Evolutionary conservation across 257 asterid species (phyloP), one percentile per base, ranked within the genome.

Genomic region (Solanum tarapatanum): DNA sequence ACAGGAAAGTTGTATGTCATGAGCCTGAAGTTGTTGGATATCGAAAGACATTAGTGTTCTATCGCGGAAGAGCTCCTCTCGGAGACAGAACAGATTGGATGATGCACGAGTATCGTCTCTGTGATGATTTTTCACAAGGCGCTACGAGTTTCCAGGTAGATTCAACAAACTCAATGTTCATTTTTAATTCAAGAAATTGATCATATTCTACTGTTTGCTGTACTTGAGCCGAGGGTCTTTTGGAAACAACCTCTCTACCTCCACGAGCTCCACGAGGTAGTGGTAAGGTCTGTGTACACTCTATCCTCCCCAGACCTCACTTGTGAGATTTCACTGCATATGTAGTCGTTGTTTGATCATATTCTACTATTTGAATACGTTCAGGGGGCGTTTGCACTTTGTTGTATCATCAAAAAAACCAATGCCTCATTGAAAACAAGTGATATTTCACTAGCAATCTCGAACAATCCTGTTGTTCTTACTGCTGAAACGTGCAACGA

Each of bases 41-140:
- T 64, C 92, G 94, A 62, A 92, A 91, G 84, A 92, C 94, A 23
- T 87, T 91, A n/a, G 94, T 92, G 77, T 92, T 92, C 88, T 92
- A 92, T 79, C 68, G 87, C 2, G 94, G 94, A 82, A 88, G 93
- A 90, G 93, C 94, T 19, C 94, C 94, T 6, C 89, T 88, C 0
- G 93, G 94, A 83, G 91, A 92, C 83, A 90, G 93, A 87, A 90
- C 93, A 1, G 90, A 90, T 84, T 92, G 94, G 94, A 89, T 92
- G 37, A 91, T 92, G 94, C 92, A 92, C 2, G 92, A 91, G 58
- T 92, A 92, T 76, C 94, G 94, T n/a, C 91, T 91, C 13, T 89
- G 88, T 68, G 93, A 91, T 43, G 93, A 88, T 87, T 89, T 88
- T 74, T 87, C 91, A 10, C 87, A 84, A 8, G 75, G 23, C 48